A percentile compares a stretch with the other conserved stretches of the same genome.
Evolutionary conservation across 495 filamentous ascomycete genomes (phyloP).

Genomic region (Massariosphaeria phaeospora): DNA sequence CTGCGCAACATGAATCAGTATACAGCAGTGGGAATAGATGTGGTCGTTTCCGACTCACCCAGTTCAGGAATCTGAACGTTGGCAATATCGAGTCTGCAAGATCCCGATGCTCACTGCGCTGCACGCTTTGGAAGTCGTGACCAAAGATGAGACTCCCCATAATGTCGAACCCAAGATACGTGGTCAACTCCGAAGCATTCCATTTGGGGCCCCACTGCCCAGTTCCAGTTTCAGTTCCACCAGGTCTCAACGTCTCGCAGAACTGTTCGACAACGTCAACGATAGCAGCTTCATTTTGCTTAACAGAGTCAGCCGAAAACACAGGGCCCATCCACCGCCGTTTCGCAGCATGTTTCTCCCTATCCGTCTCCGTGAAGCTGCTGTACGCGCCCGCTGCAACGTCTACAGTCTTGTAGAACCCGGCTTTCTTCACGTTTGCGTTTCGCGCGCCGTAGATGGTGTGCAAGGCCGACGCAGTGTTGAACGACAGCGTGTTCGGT

Average conservation of each 20-base stretch:
- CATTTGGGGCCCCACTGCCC: slow-evolving; percentile 21
- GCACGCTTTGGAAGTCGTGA: slow-evolving; percentile 32
- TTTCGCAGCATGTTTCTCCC: slow-evolving; percentile 21
- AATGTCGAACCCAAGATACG: slow-evolving; percentile 39
- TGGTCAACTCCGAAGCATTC: slow-evolving; percentile 28
- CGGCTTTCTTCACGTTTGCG: slow-evolving; percentile 35
- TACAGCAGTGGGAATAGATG: not conserved
- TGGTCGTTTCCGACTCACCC: slow-evolving; percentile 4
- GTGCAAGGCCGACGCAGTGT: slow-evolving; percentile 29
- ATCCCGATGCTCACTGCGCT: slow-evolving; percentile 21
- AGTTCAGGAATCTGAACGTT: slow-evolving; percentile 32
- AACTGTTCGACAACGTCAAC: slow-evolving; percentile 20
- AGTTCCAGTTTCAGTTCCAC: not conserved
- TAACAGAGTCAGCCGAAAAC: slow-evolving; percentile 30
- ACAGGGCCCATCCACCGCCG: slow-evolving; percentile 27
- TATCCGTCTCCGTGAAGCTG: slow-evolving; percentile 30
- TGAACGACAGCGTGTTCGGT: slow-evolving; percentile 34
- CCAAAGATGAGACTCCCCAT: slow-evolving; percentile 38
- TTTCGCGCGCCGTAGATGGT: slow-evolving; percentile 42
- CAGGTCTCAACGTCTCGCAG: slow-evolving; percentile 31
- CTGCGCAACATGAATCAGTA: not conserved
- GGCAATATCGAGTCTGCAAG: slow-evolving; percentile 49
- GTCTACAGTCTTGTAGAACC: slow-evolving; percentile 36
- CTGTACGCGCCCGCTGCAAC: slow-evolving; percentile 28
- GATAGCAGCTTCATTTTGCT: slow-evolving; percentile 29